These are phyloP conservation scores for Globisporangium nunn DNA, from an alignment of 352 stramenopile species.

Conservation along the genomic window DNA sequence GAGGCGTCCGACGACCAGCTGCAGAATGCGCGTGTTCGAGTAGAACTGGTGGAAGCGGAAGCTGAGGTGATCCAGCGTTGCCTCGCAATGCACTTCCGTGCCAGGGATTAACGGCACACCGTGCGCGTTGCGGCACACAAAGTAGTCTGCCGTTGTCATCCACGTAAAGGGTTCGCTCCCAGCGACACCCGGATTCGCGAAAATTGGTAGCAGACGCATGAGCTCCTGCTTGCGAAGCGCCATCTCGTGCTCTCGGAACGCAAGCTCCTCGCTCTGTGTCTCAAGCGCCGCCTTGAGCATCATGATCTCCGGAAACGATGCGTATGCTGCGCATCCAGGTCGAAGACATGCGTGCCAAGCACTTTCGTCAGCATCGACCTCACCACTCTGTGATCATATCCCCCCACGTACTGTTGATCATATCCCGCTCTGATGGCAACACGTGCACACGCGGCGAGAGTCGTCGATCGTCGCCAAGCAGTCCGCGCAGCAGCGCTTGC, in stretches of 20 bases:
- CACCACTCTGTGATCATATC: not conserved
- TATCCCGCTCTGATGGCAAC: constrained; percentile 54
- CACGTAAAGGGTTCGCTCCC: constrained; percentile 45
- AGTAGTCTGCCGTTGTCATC: constrained; percentile 70
- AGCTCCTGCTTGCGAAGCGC: constrained; percentile 44
- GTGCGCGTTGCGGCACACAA: constrained; percentile 58
- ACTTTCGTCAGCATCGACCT: not conserved
- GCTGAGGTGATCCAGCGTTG: constrained; percentile 40
- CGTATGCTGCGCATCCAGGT: constrained; percentile 31
- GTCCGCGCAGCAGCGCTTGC: constrained; percentile 44
- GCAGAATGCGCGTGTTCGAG: constrained; percentile 54
- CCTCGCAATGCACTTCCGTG: constrained; percentile 34
- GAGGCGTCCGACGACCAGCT: constrained; percentile 51
- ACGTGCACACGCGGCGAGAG: constrained; percentile 40
- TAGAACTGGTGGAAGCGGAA: constrained; percentile 84
- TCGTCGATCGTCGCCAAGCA: constrained; percentile 31
- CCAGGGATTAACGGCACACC: constrained; percentile 38
- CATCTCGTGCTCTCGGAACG: constrained; percentile 45
- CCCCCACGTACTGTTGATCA: constrained; percentile 66
- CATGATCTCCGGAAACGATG: constrained; percentile 53
- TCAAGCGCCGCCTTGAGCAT: constrained; percentile 45
- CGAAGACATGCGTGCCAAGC: not conserved
- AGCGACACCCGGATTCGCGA: constrained; percentile 8
- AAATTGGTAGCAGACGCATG: constrained; percentile 40
- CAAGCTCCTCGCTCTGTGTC: constrained; percentile 40